Conservation (phyloP, 75 land plant genomes). For the Pseudotsuga menziesii region DNA sequence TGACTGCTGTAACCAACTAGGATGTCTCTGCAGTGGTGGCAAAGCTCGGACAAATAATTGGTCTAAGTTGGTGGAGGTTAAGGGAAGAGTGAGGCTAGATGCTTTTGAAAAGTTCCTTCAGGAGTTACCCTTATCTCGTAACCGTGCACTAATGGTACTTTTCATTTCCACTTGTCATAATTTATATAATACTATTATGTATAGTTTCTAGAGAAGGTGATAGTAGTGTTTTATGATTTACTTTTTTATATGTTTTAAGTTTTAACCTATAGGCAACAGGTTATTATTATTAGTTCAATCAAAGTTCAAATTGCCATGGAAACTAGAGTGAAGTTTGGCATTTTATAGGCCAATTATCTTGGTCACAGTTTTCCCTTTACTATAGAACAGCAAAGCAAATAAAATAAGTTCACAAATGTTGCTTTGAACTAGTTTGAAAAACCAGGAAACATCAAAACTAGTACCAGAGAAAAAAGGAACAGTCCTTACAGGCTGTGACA, state of each 20-base stretch:
- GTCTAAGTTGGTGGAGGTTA: slow-evolving; percentile 78
- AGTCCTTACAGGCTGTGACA: background rate
- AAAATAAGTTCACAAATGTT: background rate
- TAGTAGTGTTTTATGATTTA: background rate
- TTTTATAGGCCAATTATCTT: background rate
- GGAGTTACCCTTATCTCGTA: slow-evolving; percentile 76
- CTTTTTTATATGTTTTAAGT: background rate
- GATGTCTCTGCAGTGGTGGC: slow-evolving; percentile 66
- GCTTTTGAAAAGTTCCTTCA: slow-evolving; percentile 91
- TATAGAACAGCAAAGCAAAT: background rate
- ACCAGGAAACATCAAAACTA: background rate
- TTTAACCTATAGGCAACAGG: background rate
- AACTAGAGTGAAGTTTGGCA: background rate
- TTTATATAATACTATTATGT: background rate
- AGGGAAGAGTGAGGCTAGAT: slow-evolving; percentile 89
- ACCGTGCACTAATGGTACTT: slow-evolving; percentile 91
- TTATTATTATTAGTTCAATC: background rate
- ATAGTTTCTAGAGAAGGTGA: background rate
- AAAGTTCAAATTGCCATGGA: background rate
- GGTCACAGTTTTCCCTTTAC: background rate
- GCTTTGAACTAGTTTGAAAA: no score
- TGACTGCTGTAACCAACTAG: background rate
- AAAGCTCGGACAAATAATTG: slow-evolving; percentile 63
- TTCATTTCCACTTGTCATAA: background rate
- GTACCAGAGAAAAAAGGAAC: background rate